phyloP scores from a whole-genome alignment of 768 basidiomycete species.

The Brasilioporus rufonigricans region DNA sequence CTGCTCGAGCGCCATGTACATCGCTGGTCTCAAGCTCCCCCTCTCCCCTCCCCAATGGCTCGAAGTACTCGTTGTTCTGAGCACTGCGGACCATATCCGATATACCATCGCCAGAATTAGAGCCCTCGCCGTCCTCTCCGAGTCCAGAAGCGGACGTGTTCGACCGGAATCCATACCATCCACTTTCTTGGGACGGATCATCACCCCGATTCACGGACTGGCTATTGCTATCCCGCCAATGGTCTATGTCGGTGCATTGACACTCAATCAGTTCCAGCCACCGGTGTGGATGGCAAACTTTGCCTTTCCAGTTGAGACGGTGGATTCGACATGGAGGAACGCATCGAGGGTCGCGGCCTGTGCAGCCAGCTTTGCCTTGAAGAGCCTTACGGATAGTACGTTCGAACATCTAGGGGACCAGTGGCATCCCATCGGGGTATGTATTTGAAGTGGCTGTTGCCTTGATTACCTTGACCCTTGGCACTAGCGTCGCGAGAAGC shows the following conservation, averaged over 20 bases:
- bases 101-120: background rate
- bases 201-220: slow-evolving; percentile 25
- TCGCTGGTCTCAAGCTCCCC: slow-evolving; percentile 13
- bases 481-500: slow-evolving; percentile 27
- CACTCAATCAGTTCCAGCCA: slow-evolving; percentile 24
- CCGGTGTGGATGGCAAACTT: slow-evolving; percentile 30
- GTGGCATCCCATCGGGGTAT: slow-evolving; percentile 28
- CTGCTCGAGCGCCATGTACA: slow-evolving; percentile 7
- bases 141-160: slow-evolving; percentile 16
- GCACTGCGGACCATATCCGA: slow-evolving; percentile 10
- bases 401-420: slow-evolving; percentile 24
- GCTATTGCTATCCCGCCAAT: slow-evolving; percentile 20
- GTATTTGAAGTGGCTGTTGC: background rate
- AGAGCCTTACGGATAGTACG: background rate
- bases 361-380: slow-evolving; percentile 10
- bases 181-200: slow-evolving; percentile 18
- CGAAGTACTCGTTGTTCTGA: slow-evolving; percentile 15
- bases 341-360: slow-evolving; percentile 21
- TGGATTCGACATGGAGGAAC: slow-evolving; percentile 9
- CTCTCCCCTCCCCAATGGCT: slow-evolving; percentile 4
- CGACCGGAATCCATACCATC: slow-evolving; percentile 13
- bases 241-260: slow-evolving; percentile 24
- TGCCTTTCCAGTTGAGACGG: slow-evolving; percentile 10
- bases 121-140: background rate
- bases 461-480: background rate